Base-by-base conservation (phyloP, 2,329 filamentous ascomycete genomes). In the Penicillium fuscoglaucum region DNA sequence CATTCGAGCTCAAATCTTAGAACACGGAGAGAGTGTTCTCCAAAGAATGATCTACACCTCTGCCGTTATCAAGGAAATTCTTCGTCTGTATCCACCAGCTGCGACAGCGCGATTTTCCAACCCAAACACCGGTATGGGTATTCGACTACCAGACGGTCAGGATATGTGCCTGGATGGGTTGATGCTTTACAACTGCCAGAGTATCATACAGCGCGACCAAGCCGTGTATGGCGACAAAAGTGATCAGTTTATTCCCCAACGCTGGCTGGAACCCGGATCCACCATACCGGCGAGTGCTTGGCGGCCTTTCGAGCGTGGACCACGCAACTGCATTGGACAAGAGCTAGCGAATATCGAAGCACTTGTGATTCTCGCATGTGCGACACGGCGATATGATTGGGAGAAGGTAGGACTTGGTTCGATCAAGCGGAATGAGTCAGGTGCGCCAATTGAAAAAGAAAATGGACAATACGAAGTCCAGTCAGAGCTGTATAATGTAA, bases 1-100 rank as follows among this genome's bases (percentile, higher is more conserved):
- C 12, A 33, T 33, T 33, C 31, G 31, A 33, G 31, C 31, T 33
- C 31, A 33, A 33, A 33, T 33, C 31, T 6, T 33, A 33, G 31
- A 33, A 33, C 12, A 15, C 5, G 31, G 78, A 75, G 17, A 70
- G 71, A 33, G 72, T 2, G 70, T 84, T 37, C 82, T 82, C 62
- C 72, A 78, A 35, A 74, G 41, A 4, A 61, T 86, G 31, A 6
- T 13, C 31, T 33, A 33, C 31, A 33, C 31, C 31, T 33, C 31
- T 33, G 31, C 31, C 5, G 31, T 33, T 15, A 78, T 84, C 60
- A 83, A 83, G 57, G 84, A 87, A 67, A 76, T 77, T 0, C 73
- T 86, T 3, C 77, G 84, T 0, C 64, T 86, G 28, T 82, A 79
- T 62, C 80, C 83, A 0, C 77, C 82, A 50, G 66, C 58, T 3